phyloP scores from a whole-genome alignment of 306 rosid species.

The Chamaecrista fasciculata region DNA sequence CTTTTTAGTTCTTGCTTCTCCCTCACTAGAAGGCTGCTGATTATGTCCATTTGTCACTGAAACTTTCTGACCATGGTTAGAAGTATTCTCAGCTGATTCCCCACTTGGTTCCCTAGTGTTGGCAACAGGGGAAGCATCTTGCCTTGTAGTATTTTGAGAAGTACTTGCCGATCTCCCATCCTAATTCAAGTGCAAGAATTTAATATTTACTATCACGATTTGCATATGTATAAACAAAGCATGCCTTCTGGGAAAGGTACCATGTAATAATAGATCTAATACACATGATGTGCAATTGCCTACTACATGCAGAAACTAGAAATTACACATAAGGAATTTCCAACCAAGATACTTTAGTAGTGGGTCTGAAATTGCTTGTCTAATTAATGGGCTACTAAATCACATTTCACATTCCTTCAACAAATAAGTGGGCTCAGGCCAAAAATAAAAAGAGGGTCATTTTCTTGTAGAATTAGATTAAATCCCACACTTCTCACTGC shows the following conservation, averaged over 20 bases:
- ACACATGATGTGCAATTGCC: not conserved
- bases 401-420: not conserved
- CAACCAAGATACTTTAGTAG: not conserved
- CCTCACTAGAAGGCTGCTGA: slow-evolving; percentile 47
- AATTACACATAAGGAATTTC: not conserved
- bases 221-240: not conserved
- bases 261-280: not conserved
- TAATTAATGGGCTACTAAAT: not conserved
- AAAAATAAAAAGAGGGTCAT: too few species aligned
- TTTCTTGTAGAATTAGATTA: not conserved
- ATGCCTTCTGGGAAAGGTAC: not conserved
- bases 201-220: slow-evolving; percentile 9
- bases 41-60: slow-evolving; percentile 42
- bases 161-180: slow-evolving; percentile 48
- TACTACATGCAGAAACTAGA: not conserved
- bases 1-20: slow-evolving; percentile 71
- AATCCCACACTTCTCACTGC: too few species aligned
- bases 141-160: slow-evolving; percentile 36
- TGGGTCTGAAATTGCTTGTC: not conserved
- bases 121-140: slow-evolving; percentile 47
- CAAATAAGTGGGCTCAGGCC: not conserved
- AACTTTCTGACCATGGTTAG: slow-evolving; percentile 45
- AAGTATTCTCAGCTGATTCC: slow-evolving; percentile 31
- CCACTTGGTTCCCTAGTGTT: slow-evolving; percentile 44
- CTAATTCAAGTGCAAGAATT: slow-evolving; percentile 39